Evolutionary conservation across 257 asterid genomes (phyloP).

Genomic region (Penstemon barbatus): DNA sequence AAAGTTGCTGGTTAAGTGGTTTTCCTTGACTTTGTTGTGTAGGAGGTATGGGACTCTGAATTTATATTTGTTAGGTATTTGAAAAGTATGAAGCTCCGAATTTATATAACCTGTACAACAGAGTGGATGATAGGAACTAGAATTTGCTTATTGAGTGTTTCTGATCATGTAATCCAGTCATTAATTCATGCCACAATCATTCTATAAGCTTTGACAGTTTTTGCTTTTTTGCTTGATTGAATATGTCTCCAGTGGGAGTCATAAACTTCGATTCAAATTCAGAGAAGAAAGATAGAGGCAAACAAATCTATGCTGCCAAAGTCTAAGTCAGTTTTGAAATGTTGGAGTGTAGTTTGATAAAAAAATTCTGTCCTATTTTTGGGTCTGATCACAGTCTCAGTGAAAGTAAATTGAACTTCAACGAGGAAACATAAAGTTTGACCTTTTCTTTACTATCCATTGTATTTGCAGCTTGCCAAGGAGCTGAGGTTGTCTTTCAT

Average conservation of each 20-base stretch:
- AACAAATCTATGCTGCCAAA: not conserved
- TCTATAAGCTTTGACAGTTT: too few relatives aligned
- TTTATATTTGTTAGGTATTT: not conserved
- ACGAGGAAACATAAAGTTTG: slow-evolving; percentile 15
- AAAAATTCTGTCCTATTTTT: slow-evolving; percentile 7
- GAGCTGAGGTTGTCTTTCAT: slow-evolving; percentile 92
- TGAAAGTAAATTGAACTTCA: slow-evolving; percentile 13
- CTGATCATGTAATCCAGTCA: not conserved
- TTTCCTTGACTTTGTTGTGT: too few relatives aligned
- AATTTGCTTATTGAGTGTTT: slow-evolving; percentile 9
- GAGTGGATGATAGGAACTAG: slow-evolving; percentile 12
- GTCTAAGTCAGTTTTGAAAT: not conserved
- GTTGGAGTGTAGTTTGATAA: not conserved
- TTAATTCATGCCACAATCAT: slow-evolving; percentile 2
- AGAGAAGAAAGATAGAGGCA: too few relatives aligned
- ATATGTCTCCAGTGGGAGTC: too few relatives aligned
- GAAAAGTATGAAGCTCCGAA: slow-evolving; percentile 9
- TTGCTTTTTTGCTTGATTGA: too few relatives aligned
- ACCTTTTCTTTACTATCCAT: slow-evolving; percentile 2
- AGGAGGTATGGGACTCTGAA: too few relatives aligned
- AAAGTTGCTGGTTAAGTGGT: too few relatives aligned
- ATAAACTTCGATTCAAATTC: too few relatives aligned
- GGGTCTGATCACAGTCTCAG: slow-evolving; percentile 4
- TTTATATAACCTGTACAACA: not conserved
- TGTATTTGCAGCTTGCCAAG: slow-evolving; percentile 64